Evolutionary conservation across 345 rosid genomes (phyloP).

Genomic region (Syzygium grande): DNA sequence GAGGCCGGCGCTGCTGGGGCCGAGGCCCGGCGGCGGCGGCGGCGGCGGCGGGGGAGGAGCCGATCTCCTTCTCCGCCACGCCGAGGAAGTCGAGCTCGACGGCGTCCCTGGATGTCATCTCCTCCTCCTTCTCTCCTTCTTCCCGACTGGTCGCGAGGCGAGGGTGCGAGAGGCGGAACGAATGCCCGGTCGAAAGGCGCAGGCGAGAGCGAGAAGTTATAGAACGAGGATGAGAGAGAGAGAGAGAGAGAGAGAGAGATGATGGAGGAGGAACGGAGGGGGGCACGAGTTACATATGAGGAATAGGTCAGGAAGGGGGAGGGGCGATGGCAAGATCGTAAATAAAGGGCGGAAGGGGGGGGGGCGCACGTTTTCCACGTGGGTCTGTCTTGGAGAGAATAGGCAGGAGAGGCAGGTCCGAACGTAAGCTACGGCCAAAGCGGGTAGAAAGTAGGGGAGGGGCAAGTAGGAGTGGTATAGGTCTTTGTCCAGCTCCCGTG

Average conservation of each 20-base stretch:
- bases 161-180: background rate
- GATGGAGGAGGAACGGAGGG: background rate
- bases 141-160: background rate
- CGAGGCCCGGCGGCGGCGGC: background rate
- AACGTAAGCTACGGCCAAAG: background rate
- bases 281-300: conserved; percentile 6
- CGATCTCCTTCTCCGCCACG: conserved; percentile 31
- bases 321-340: background rate
- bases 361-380: conserved; percentile 3
- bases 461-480: no score
- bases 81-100: conserved; percentile 72
- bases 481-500: background rate
- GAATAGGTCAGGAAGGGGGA: background rate
- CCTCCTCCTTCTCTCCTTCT: background rate
- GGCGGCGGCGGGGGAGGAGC: background rate
- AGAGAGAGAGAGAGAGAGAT: background rate
- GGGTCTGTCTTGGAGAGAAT: background rate
- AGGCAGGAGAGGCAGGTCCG: background rate
- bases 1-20: conserved; percentile 30
- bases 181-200: no score
- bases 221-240: background rate
- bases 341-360: background rate
- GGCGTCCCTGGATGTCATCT: conserved; percentile 37
- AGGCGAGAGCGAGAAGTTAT: background rate
- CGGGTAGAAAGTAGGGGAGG: background rate